Conservation (phyloP, 2,329 filamentous ascomycete genomes). For the Zymoseptoria crescenta region DNA sequence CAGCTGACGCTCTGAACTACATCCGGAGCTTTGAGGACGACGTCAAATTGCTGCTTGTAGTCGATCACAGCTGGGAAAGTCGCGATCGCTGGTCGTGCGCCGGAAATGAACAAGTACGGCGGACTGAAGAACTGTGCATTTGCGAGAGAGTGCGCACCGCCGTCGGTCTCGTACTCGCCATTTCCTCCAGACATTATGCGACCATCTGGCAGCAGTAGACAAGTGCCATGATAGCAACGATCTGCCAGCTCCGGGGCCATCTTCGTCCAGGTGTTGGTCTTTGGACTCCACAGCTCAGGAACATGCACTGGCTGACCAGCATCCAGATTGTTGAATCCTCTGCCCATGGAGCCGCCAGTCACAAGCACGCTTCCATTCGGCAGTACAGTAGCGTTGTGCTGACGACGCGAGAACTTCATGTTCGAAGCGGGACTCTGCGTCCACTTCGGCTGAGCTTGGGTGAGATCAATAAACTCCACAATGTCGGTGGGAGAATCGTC, state of each 20-base stretch:
- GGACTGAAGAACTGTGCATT: conserved; percentile 6
- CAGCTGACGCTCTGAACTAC: conserved; percentile 1
- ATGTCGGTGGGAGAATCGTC: background rate
- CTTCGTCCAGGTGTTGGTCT: too few relatives aligned
- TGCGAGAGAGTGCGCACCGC: conserved; percentile 1
- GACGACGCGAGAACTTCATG: conserved; percentile 1
- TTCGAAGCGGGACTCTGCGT: background rate
- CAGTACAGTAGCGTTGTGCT: conserved; percentile 6
- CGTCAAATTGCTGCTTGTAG: conserved; percentile 1
- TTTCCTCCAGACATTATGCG: too few relatives aligned
- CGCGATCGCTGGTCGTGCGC: background rate
- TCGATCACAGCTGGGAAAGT: background rate
- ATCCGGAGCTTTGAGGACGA: background rate
- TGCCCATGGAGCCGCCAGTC: too few relatives aligned
- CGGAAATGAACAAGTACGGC: conserved; percentile 2
- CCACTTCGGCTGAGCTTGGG: background rate
- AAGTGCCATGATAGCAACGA: too few relatives aligned
- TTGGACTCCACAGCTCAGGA: too few relatives aligned
- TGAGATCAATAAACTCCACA: background rate
- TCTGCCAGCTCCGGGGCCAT: too few relatives aligned
- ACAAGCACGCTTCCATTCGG: too few relatives aligned
- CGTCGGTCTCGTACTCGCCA: too few relatives aligned
- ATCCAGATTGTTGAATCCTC: too few relatives aligned
- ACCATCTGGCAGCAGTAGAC: too few relatives aligned
- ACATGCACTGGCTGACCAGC: too few relatives aligned